Conservation (phyloP, 2,329 filamentous ascomycete species). For the Pseudocercospora crystallina region DNA sequence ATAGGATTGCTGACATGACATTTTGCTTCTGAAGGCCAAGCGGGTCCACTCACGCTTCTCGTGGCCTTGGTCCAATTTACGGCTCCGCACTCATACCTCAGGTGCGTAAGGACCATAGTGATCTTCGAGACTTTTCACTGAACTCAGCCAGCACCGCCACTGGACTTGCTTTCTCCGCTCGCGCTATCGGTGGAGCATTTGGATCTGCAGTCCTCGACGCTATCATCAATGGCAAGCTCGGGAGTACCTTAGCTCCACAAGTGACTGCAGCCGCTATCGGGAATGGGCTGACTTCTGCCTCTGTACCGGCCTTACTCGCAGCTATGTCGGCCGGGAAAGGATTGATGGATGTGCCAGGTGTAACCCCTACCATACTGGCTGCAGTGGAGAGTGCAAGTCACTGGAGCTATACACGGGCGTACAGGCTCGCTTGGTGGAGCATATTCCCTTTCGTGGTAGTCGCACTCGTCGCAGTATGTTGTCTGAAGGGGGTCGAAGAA, state of each 20-base stretch:
- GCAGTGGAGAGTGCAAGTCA: constrained; percentile 44
- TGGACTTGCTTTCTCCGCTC: constrained; percentile 54
- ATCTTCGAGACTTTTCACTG: no score
- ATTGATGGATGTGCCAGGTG: constrained; percentile 37
- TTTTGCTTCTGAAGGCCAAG: constrained; percentile 36
- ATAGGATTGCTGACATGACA: no score
- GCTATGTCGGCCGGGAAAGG: constrained; percentile 6
- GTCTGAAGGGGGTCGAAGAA: constrained; percentile 51
- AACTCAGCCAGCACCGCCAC: constrained; percentile 45
- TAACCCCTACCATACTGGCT: constrained; percentile 40
- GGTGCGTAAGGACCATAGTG: no score
- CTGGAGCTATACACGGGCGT: constrained; percentile 49
- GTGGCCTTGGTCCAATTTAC: constrained; percentile 55
- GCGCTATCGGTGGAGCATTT: constrained; percentile 55
- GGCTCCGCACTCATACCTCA: constrained; percentile 53
- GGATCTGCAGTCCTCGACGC: constrained; percentile 54
- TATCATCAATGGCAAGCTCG: constrained; percentile 52
- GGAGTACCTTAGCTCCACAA: constrained; percentile 40
- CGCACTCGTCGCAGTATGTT: constrained; percentile 46
- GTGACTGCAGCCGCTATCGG: constrained; percentile 44
- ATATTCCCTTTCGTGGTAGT: constrained; percentile 55
- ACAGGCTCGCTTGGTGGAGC: constrained; percentile 52
- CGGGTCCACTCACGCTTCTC: constrained; percentile 52
- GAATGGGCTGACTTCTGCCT: constrained; percentile 45
- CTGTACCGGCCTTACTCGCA: constrained; percentile 26